A percentile compares a stretch with the other conserved stretches of the same genome.
These are phyloP conservation scores for Sporothrix phasma DNA, from an alignment of 2,329 filamentous ascomycete species.

Conservation along the genomic window DNA sequence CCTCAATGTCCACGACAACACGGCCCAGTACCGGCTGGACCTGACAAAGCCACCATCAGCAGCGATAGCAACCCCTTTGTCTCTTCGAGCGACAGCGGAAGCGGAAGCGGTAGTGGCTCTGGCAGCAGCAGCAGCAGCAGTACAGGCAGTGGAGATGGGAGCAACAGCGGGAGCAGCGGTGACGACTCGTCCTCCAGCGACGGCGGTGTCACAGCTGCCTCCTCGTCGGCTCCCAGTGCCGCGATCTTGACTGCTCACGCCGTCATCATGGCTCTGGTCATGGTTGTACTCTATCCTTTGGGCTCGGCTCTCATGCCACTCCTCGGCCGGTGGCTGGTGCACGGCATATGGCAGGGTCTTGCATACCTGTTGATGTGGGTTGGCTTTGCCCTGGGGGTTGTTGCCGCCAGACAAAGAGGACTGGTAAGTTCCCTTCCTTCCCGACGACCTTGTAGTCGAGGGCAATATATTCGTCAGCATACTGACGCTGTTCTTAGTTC, in stretches of 20 bases:
- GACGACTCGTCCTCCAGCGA: not conserved
- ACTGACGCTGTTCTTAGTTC: slow-evolving; percentile 30
- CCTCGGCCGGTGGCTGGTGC: slow-evolving; percentile 46
- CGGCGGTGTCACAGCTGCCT: slow-evolving; percentile 21
- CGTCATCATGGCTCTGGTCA: slow-evolving; percentile 50
- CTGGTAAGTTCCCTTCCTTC: slow-evolving; percentile 31
- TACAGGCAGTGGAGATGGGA: not conserved
- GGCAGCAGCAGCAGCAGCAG: not conserved
- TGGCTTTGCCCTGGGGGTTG: slow-evolving; percentile 48
- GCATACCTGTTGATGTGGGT: slow-evolving; percentile 49
- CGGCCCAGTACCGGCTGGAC: slow-evolving; percentile 37
- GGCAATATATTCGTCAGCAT: no score
- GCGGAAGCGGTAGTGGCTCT: slow-evolving; percentile 11
- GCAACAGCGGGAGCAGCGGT: not conserved
- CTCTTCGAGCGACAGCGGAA: slow-evolving; percentile 12
- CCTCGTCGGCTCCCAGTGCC: slow-evolving; percentile 5
- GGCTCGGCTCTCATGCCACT: slow-evolving; percentile 52
- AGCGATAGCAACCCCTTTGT: slow-evolving; percentile 45
- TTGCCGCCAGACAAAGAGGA: slow-evolving; percentile 32
- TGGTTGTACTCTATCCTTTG: slow-evolving; percentile 49
- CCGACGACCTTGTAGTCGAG: no score
- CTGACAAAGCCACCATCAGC: slow-evolving; percentile 37
- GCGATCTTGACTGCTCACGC: slow-evolving; percentile 39
- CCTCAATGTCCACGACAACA: slow-evolving; percentile 39
- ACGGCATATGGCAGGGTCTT: slow-evolving; percentile 45